A percentile compares a stretch with the other conserved stretches of the same genome.
phyloP scores from a whole-genome alignment of 441 rosid species.

The Breynia disticha region DNA sequence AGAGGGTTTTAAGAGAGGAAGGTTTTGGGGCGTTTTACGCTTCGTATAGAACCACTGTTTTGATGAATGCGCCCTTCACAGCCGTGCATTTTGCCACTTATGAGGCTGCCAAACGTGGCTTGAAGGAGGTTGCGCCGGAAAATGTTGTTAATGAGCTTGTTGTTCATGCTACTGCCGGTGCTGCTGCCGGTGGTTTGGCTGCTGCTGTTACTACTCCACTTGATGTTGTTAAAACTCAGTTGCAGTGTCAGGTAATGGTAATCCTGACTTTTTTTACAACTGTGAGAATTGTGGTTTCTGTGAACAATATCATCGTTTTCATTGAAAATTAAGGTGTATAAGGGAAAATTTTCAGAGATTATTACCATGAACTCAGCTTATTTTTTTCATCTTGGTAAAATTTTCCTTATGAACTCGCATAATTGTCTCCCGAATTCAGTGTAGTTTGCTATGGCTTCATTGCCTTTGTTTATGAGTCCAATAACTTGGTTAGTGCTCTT shows the following conservation, averaged over 20 bases:
- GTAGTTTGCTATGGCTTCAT: too few species aligned
- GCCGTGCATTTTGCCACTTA: slow-evolving; percentile 80
- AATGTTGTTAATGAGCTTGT: slow-evolving; percentile 57
- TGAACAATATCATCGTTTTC: too few species aligned
- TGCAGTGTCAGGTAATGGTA: slow-evolving; percentile 94
- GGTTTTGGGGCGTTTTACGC: slow-evolving; percentile 73
- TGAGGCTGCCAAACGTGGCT: slow-evolving; percentile 61
- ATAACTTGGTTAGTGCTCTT: too few species aligned
- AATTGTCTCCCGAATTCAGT: too few species aligned
- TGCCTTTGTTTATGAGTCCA: too few species aligned
- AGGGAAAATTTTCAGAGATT: too few species aligned
- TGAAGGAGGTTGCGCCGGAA: slow-evolving; percentile 62
- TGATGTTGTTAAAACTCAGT: slow-evolving; percentile 84
- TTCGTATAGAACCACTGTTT: slow-evolving; percentile 71
- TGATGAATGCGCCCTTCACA: slow-evolving; percentile 88
- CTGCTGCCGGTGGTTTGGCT: slow-evolving; percentile 73
- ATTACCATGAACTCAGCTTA: too few species aligned
- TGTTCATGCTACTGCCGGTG: slow-evolving; percentile 88
- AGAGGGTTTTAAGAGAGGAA: slow-evolving; percentile 58
- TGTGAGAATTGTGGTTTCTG: too few species aligned
- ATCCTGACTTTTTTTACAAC: neutral
- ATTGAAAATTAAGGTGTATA: too few species aligned
- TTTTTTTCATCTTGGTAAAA: too few species aligned
- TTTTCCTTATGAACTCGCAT: too few species aligned
- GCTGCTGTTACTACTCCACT: slow-evolving; percentile 77